These are phyloP conservation scores for Orbilia javanica DNA, from an alignment of 2,329 filamentous ascomycete genomes.

Conservation along the genomic window DNA sequence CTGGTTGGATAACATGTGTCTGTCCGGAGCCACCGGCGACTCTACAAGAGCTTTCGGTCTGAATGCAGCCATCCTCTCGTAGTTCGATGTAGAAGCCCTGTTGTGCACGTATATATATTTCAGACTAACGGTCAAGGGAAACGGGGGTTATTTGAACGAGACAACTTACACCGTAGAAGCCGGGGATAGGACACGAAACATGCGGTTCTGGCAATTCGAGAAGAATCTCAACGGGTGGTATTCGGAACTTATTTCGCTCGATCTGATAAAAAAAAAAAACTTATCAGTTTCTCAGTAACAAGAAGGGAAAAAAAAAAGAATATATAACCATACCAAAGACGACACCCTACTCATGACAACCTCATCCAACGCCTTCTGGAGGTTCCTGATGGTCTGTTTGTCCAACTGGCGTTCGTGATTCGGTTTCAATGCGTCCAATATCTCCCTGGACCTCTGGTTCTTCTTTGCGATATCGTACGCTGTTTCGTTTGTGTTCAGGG, in stretches of 20 bases:
- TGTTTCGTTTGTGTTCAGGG: conserved; percentile 39
- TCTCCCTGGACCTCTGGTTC: conserved; percentile 18
- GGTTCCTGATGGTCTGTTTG: conserved; percentile 24
- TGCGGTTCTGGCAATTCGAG: conserved; percentile 27
- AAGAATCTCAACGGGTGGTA: conserved; percentile 30
- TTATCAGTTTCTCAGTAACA: neutral
- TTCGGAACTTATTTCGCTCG: conserved; percentile 31
- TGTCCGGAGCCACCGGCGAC: conserved; percentile 39
- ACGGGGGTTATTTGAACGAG: too few relatives aligned
- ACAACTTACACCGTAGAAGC: conserved; percentile 43
- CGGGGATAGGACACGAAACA: conserved; percentile 50
- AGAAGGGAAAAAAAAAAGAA: neutral
- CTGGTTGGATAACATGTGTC: conserved; percentile 27
- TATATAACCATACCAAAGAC: neutral
- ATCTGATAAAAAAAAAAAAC: conserved; percentile 7
- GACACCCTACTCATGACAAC: conserved; percentile 32
- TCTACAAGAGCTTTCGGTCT: conserved; percentile 46
- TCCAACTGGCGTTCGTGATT: conserved; percentile 1
- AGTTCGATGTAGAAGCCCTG: conserved; percentile 49
- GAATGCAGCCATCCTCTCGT: conserved; percentile 25
- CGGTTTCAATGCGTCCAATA: conserved; percentile 42
- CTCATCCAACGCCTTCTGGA: conserved; percentile 42
- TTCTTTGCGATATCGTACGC: conserved; percentile 49
- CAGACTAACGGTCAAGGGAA: too few relatives aligned
- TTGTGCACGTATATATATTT: too few relatives aligned